These are phyloP conservation scores for Chaetomiaceae sp. DNA, from an alignment of 2,329 filamentous ascomycete genomes.

Conservation along the genomic window DNA sequence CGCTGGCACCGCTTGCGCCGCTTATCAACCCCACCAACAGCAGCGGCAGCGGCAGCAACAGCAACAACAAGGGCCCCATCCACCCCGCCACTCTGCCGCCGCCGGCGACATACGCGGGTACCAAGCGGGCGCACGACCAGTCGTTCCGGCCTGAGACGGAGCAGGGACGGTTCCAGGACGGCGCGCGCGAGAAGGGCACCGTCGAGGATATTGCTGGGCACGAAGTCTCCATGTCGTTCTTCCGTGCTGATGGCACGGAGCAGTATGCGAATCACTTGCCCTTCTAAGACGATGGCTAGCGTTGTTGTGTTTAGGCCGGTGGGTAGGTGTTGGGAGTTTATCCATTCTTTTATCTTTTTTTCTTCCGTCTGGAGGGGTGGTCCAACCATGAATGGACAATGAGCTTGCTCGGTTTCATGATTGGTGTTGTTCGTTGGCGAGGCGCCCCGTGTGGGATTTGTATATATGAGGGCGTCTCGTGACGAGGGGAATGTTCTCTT, in stretches of 20 bases:
- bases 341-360: not conserved
- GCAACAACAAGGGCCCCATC: not conserved
- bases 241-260: conserved; percentile 19
- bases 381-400: not conserved
- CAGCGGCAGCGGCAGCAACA: not conserved
- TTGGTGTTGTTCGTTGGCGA: not conserved
- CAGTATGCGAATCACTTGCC: not conserved
- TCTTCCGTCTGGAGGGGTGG: not conserved
- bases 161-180: conserved; percentile 18
- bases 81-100: conserved; percentile 17
- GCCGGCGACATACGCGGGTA: conserved; percentile 21
- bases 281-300: not conserved
- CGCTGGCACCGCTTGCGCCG: not conserved
- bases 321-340: not conserved
- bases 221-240: conserved; percentile 10
- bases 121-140: conserved; percentile 25
- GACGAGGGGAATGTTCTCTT: too few relatives aligned
- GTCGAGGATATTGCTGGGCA: conserved; percentile 11
- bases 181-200: conserved; percentile 20
- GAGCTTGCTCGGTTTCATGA: not conserved
- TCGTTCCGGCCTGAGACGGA: conserved; percentile 19
- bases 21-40: not conserved
- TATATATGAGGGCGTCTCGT: conserved; percentile 3
- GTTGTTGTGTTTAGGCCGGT: not conserved
- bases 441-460: not conserved